phyloP scores from a whole-genome alignment of 1,284 basidiomycete species.

The Papiliotrema laurentii region DNA sequence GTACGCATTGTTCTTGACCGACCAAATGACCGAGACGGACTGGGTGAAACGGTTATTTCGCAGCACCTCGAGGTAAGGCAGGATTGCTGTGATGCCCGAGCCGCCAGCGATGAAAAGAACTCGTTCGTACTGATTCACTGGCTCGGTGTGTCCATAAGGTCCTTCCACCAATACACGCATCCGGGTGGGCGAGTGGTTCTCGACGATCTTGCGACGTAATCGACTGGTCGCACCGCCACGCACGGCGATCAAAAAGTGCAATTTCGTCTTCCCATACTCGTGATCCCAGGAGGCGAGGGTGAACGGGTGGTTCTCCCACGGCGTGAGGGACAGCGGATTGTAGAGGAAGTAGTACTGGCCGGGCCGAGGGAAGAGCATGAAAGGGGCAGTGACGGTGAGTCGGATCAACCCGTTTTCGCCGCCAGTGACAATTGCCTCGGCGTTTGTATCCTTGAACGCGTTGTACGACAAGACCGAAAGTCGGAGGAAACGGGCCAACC shows the following conservation, averaged over 20 bases:
- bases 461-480: background rate
- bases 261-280: too few relatives aligned
- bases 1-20: constrained; percentile 20
- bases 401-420: constrained; percentile 5
- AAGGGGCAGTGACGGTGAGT: constrained; percentile 1
- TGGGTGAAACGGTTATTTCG: background rate
- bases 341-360: constrained; percentile 7
- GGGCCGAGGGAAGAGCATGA: background rate
- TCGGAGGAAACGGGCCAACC: constrained; percentile 3
- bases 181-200: background rate
- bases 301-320: constrained; percentile 16
- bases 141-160: constrained; percentile 27
- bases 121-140: constrained; percentile 19
- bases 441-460: background rate
- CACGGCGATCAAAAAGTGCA: constrained; percentile 1
- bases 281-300: constrained; percentile 3
- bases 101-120: constrained; percentile 13
- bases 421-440: background rate
- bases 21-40: constrained; percentile 25
- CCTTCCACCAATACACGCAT: constrained; percentile 29
- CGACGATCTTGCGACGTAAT: constrained; percentile 7
- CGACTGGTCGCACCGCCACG: background rate
- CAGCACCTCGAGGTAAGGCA: constrained; percentile 14
- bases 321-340: constrained; percentile 4
- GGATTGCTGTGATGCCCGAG: constrained; percentile 11